Percentiles rank a stretch among this genome's conserved stretches.
Evolutionary conservation across 352 stramenopile species (phyloP).

Genomic region (Phytopythium kandeliae): DNA sequence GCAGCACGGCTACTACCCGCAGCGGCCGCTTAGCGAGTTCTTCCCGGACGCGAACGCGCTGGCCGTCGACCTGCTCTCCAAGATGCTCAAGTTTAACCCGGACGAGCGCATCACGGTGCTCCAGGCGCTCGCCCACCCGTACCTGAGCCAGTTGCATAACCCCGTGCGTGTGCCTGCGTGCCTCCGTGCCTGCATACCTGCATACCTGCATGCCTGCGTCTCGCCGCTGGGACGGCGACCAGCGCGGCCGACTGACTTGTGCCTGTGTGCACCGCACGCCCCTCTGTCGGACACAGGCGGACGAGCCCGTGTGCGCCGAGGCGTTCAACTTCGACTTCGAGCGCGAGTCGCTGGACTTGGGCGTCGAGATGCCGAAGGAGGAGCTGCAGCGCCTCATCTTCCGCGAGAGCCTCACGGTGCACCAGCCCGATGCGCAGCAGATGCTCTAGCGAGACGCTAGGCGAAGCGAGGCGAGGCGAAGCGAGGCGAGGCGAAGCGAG

Average conservation of each 20-base stretch:
- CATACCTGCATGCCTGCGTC: too few species aligned
- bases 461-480: too few species aligned
- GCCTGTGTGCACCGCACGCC: too few species aligned
- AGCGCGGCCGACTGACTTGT: too few species aligned
- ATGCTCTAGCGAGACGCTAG: constrained; percentile 30
- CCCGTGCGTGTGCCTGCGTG: too few species aligned
- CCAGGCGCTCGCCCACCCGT: constrained; percentile 88
- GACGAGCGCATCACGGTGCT: constrained; percentile 91
- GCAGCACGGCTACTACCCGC: constrained; percentile 75
- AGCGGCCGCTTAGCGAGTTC: constrained; percentile 74
- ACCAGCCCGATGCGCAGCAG: constrained; percentile 60
- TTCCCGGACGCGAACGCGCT: constrained; percentile 81
- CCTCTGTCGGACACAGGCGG: too few species aligned
- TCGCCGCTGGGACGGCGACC: too few species aligned
- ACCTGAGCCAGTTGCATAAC: constrained; percentile 89
- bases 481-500: too few species aligned
- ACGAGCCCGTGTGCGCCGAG: constrained; percentile 81
- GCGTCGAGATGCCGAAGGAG: constrained; percentile 81
- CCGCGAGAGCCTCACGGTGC: constrained; percentile 69
- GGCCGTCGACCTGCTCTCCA: constrained; percentile 83
- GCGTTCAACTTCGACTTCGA: constrained; percentile 88
- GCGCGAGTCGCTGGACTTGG: constrained; percentile 71
- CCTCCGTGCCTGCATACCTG: too few species aligned
- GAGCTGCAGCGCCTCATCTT: constrained; percentile 81
- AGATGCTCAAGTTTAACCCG: constrained; percentile 93